Base-by-base conservation (phyloP, 2,329 filamentous ascomycete genomes). In the Nemania diffusa region DNA sequence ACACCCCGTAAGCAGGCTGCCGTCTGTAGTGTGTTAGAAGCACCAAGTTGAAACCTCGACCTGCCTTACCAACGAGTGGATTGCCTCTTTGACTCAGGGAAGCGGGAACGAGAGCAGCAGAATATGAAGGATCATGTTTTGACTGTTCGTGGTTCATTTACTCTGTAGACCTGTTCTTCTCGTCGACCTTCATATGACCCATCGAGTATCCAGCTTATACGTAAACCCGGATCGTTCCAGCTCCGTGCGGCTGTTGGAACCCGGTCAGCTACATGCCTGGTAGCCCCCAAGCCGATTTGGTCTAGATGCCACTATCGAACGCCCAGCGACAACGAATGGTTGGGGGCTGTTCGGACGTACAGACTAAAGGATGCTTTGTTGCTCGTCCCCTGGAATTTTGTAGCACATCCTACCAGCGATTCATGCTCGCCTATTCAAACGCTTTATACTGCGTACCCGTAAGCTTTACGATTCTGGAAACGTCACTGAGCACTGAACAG, bases 181-280 rank as follows among this genome's bases (percentile, higher is more conserved):
- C 40, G 3, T 44, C 40, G 37, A 57, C 37, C 1, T 46, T 42
- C 24, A 32, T 11, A 48, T 48, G 44, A 26, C n/a, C 34, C n/a
- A 29, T 29, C 24, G 56, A 58, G 51, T 13, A 20, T 15, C 32
- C 15, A 32, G 58, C 58, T 60, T n/a, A n/a, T n/a, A n/a, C n/a
- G n/a, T n/a, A 40, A 63, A 59, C 64, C 64, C 64, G 42, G 59
- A 59, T 67, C 57, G 27, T 42, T 48, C 37, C 55, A 57, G 56
- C 60, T 64, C 29, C 56, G 44, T 60, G 62, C 58, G 57, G 58
- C 57, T 62, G 48, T 48, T 27, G 26, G 53, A 22, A n/a, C 42
- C 20, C 57, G 58, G 52, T 57, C 50, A 63, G 64, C 64, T 59
- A 37, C 20, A n/a, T 50, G 64, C 37, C 48, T 50, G 32, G 20